Evolutionary conservation across 1,139 yeast genomes (phyloP), one percentile per base, ranked within the genome.

Genomic region (Blastobotrys proliferans): DNA sequence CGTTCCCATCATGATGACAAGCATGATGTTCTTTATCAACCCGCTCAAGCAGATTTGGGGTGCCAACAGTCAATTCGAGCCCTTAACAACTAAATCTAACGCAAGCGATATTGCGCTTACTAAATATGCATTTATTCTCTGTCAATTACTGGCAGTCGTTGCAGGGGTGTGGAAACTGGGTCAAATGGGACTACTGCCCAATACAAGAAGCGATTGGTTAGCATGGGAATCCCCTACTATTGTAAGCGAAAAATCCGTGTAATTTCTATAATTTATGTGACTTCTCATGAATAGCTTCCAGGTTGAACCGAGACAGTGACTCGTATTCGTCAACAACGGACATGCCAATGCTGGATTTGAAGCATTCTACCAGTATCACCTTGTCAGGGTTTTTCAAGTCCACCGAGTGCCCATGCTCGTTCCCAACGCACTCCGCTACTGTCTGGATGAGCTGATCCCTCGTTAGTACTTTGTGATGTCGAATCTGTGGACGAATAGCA

Each of bases 181-280:
- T 55, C 70, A 74, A 22, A 87, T 92, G 97, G 97, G 97, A 0
- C 70, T 92, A 51, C 77, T 92, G 48, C 98, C 98, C 19, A 86
- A 83, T 55, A 81, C 80, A 31, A 75, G 75, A 40, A 83, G 95
- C 49, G 98, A 92, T 58, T 92, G 97, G 97, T 68, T 92, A 25
- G 81, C 90, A 2, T 90, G 95, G 88, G 94, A 86, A 58, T 56
- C 60, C 2, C 66, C 69, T n/a, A 61, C 74, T n/a, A 45, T 44
- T 8, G 72, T 71, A 28, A 19, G 47, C 26, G 52, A 50, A 32
- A 25, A 16, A 13, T 17, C 44, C 5, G 20, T 44, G 8, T 43
- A 40, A 34, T 13, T 17, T 13, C 11, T 6, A 13, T 40, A 30
- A 2, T 26, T 35, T 35, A 16, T 35, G 16, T 5, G 35, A 33